Evolutionary conservation across 768 basidiomycete species (phyloP).

Genomic region (Solioccasus polychromus): DNA sequence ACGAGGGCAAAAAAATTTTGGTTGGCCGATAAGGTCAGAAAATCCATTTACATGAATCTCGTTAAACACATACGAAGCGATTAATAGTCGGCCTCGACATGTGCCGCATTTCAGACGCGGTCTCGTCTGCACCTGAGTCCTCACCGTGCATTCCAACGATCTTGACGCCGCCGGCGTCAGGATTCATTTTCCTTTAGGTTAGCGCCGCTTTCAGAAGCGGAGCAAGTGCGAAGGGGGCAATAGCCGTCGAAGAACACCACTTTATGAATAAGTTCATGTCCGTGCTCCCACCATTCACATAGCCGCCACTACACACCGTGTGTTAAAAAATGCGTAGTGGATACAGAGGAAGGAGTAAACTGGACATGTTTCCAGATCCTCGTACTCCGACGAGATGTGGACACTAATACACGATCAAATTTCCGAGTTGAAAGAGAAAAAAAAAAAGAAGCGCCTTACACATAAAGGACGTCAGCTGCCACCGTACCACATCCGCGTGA

Average conservation of each 20-base stretch:
- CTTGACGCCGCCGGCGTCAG: background rate
- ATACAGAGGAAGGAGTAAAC: background rate
- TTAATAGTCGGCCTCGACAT: constrained; percentile 7
- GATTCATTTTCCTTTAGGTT: background rate
- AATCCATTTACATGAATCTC: background rate
- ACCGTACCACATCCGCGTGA: constrained; percentile 6
- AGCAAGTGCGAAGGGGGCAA: background rate
- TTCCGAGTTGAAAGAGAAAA: constrained; percentile 9
- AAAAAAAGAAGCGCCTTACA: constrained; percentile 6
- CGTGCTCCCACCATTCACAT: background rate
- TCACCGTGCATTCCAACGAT: background rate
- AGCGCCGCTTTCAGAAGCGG: background rate
- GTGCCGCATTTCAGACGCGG: background rate
- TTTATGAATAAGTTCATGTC: constrained; percentile 5
- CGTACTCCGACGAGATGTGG: constrained; percentile 6
- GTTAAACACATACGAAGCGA: background rate
- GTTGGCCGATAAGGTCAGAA: constrained; percentile 4
- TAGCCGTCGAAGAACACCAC: background rate
- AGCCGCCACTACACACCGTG: background rate
- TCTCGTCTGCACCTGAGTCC: background rate
- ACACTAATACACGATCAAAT: constrained; percentile 12
- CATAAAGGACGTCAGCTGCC: constrained; percentile 9
- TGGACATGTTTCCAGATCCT: constrained; percentile 11
- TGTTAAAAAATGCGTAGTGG: background rate
- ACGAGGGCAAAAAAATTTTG: background rate